Evolutionary conservation across 2,329 filamentous ascomycete genomes (phyloP).

Genomic region (Botryotinia globosa): DNA sequence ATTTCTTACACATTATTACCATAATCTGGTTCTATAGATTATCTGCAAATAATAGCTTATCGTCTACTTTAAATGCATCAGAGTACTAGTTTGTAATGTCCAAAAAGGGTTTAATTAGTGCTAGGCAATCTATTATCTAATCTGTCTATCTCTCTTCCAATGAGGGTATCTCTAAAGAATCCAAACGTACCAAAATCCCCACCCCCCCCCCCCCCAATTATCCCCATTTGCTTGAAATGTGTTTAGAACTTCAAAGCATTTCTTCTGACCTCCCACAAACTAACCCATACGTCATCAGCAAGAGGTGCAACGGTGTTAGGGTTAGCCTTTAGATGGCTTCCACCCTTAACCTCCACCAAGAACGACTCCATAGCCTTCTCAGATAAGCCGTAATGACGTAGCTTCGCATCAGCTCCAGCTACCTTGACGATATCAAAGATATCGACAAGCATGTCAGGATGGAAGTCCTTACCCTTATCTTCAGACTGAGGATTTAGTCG

Average conservation of each 20-base stretch:
- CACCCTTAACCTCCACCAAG: neutral
- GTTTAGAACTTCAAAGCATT: neutral
- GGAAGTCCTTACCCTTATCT: neutral
- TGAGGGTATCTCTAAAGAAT: neutral
- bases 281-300: neutral
- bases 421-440: neutral
- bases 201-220: too few relatives aligned
- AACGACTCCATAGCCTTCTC: neutral
- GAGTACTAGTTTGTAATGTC: accelerated
- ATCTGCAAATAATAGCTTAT: neutral
- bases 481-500: neutral
- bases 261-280: neutral
- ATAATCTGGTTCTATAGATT: neutral
- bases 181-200: neutral
- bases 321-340: neutral
- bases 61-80: neutral
- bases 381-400: constrained; percentile 1
- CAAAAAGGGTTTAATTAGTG: neutral
- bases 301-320: neutral
- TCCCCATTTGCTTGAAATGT: neutral
- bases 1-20: neutral
- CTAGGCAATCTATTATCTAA: too few relatives aligned
- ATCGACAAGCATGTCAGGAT: neutral
- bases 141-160: neutral
- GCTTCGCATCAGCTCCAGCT: neutral